These are phyloP conservation scores for Fagopyrum homotropicum DNA, from an alignment of 148 eudicot species.

Conservation along the genomic window DNA sequence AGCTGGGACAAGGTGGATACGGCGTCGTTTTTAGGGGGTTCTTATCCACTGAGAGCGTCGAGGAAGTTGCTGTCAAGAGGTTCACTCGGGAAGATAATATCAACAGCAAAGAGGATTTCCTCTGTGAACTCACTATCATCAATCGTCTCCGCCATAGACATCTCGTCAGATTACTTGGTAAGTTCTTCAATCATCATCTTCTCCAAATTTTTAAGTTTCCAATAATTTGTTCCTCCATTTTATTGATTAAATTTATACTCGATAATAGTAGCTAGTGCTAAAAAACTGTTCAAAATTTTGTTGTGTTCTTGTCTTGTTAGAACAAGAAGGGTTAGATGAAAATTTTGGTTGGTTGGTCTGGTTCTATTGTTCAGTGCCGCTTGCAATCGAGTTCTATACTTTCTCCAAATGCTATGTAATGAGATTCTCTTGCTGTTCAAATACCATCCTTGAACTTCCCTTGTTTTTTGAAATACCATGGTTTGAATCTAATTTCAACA, in stretches of 20 bases:
- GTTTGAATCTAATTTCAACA: neutral
- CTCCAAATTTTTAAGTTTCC: neutral
- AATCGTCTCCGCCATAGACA: slow-evolving; percentile 77
- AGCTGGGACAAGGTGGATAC: slow-evolving; percentile 72
- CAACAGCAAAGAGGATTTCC: slow-evolving; percentile 76
- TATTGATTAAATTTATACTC: neutral
- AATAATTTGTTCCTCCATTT: neutral
- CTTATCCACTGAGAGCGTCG: slow-evolving; percentile 36
- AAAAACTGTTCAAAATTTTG: neutral
- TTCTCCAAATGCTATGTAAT: neutral
- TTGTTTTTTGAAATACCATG: neutral
- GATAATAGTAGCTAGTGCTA: neutral
- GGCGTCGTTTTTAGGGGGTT: slow-evolving; percentile 69
- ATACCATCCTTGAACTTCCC: neutral
- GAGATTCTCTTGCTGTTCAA: neutral
- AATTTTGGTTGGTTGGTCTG: neutral
- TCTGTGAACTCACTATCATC: slow-evolving; percentile 83
- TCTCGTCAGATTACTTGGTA: slow-evolving; percentile 79
- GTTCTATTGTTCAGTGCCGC: no score
- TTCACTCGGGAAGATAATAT: slow-evolving; percentile 59
- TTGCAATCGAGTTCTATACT: no score
- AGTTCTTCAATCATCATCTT: slow-evolving; percentile 3
- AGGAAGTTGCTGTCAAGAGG: slow-evolving; percentile 74
- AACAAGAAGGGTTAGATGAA: neutral
- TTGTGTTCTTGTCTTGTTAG: slow-evolving; percentile 7